Conservation (phyloP, 2,329 filamentous ascomycete species). For the Neonectria punicea region DNA sequence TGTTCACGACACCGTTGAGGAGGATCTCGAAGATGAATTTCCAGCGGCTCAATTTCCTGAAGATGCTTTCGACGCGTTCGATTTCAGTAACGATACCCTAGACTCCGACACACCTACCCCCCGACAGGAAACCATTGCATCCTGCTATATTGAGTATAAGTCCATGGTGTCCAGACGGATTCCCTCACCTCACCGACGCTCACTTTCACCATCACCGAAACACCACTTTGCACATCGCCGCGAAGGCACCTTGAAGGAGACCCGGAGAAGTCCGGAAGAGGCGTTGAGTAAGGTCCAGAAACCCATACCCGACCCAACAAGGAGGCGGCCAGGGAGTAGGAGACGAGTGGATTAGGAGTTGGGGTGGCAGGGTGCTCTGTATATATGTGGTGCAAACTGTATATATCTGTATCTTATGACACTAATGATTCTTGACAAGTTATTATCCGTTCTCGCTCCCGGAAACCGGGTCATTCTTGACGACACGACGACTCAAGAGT, state of each 20-base stretch:
- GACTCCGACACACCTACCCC: conserved; percentile 59
- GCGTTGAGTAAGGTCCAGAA: conserved; percentile 61
- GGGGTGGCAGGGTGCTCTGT: conserved; percentile 48
- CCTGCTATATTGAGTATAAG: conserved; percentile 53
- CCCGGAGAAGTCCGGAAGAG: conserved; percentile 60
- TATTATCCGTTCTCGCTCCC: conserved; percentile 16
- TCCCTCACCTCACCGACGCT: conserved; percentile 47
- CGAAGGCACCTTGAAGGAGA: conserved; percentile 41
- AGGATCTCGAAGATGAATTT: conserved; percentile 51
- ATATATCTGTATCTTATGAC: conserved; percentile 53
- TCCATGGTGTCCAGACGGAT: conserved; percentile 46
- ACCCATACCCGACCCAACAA: conserved; percentile 51
- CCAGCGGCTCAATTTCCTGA: conserved; percentile 53
- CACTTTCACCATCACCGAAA: conserved; percentile 50
- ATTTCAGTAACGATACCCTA: conserved; percentile 49
- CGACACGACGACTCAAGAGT: conserved; percentile 16
- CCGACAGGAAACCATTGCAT: conserved; percentile 48
- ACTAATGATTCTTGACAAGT: conserved; percentile 43
- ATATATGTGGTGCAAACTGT: conserved; percentile 53
- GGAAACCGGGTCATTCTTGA: conserved; percentile 33
- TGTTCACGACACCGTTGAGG: conserved; percentile 45
- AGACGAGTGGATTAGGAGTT: conserved; percentile 54
- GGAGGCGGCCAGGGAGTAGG: conserved; percentile 54
- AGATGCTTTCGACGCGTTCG: conserved; percentile 50
- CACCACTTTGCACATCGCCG: conserved; percentile 45